These are phyloP conservation scores for Nakataea oryzae DNA, from an alignment of 2,329 filamentous ascomycete species.

Conservation along the genomic window DNA sequence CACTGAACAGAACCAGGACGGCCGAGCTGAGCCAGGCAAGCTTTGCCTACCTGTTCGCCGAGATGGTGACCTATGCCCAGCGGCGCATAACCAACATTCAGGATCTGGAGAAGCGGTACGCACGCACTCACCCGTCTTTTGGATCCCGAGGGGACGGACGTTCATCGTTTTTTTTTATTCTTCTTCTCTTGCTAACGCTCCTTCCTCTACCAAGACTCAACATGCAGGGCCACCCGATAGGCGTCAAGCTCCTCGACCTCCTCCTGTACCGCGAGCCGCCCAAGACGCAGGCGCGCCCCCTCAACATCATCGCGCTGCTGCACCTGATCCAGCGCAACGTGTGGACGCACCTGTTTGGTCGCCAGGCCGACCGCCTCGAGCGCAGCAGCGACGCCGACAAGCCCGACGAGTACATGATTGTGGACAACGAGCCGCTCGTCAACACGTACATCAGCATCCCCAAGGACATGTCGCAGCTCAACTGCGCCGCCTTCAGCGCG, in stretches of 20 bases:
- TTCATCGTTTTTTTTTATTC: not conserved
- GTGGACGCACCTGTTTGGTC: constrained; percentile 85
- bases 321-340: constrained; percentile 91
- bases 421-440: constrained; percentile 93
- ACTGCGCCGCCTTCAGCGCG: constrained; percentile 91
- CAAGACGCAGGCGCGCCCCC: constrained; percentile 64
- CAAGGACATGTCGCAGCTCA: constrained; percentile 90
- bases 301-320: constrained; percentile 80
- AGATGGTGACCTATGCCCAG: constrained; percentile 96
- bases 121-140: constrained; percentile 1
- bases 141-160: too few relatives aligned
- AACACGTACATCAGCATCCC: constrained; percentile 91
- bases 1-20: constrained; percentile 80
- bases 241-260: constrained; percentile 88
- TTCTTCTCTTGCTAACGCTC: not conserved
- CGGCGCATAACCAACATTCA: constrained; percentile 82
- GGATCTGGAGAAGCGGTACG: constrained; percentile 81
- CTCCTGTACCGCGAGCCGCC: constrained; percentile 74
- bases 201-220: constrained; percentile 57
- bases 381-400: constrained; percentile 73
- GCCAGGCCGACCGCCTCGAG: constrained; percentile 86
- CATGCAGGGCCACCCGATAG: constrained; percentile 84
- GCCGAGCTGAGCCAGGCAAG: constrained; percentile 84
- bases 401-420: constrained; percentile 96
- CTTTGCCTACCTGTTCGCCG: constrained; percentile 91